phyloP scores from a whole-genome alignment of 208 protist species.

The Acanthamoeba triangularis region DNA sequence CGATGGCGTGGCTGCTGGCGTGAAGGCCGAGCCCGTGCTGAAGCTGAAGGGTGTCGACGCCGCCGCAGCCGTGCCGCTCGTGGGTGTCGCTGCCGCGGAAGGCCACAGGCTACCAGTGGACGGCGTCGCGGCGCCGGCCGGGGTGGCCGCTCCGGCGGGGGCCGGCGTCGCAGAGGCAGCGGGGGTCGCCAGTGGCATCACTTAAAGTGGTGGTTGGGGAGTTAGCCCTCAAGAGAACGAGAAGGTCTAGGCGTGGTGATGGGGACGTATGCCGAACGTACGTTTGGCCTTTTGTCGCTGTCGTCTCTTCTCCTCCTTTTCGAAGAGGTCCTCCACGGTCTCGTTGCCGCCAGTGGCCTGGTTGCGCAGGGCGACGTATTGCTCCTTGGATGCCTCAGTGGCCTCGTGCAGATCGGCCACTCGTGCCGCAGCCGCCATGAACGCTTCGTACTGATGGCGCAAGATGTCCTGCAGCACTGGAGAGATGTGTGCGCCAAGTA shows the following conservation, averaged over 20 bases:
- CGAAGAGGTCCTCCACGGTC: constrained; percentile 52
- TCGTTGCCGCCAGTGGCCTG: background rate
- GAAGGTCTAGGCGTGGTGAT: background rate
- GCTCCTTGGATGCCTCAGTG: background rate
- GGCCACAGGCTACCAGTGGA: background rate
- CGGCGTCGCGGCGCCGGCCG: background rate
- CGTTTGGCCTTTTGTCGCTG: constrained; percentile 41
- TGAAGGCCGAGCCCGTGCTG: constrained; percentile 8
- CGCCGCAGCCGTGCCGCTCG: background rate
- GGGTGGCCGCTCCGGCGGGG: constrained; percentile 5
- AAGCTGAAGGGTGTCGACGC: constrained; percentile 36
- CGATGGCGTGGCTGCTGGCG: background rate
- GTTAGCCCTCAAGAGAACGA: background rate
- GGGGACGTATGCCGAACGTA: background rate
- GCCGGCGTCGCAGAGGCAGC: constrained; percentile 9
- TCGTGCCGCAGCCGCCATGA: constrained; percentile 52
- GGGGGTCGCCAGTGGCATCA: constrained; percentile 6
- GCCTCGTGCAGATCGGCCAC: constrained; percentile 30
- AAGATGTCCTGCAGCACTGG: constrained; percentile 67
- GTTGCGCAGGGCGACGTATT: background rate
- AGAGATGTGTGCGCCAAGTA: too few relatives aligned
- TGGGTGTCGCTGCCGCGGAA: background rate
- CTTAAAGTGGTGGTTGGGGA: background rate
- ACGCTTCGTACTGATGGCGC: constrained; percentile 63
- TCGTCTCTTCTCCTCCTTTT: constrained; percentile 5